Percentiles rank a stretch among this genome's conserved stretches.
Evolutionary conservation across 805 yeast species (phyloP).

Genomic region (Wickerhamomyces chambardii): DNA sequence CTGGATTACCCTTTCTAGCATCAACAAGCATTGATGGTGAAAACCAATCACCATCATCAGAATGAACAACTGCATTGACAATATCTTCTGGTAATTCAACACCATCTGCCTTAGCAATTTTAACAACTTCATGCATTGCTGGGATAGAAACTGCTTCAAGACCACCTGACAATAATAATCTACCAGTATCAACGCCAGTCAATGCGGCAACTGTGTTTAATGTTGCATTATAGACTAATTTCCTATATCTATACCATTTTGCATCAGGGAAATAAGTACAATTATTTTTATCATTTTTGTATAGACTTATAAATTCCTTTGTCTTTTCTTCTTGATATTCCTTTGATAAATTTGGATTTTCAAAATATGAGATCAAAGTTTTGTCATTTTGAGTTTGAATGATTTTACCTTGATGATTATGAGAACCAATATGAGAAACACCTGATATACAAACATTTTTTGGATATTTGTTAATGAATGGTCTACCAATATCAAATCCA

Average conservation of each 20-base stretch:
- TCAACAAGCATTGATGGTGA: slow-evolving; percentile 69
- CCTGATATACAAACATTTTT: slow-evolving; percentile 47
- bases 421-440: slow-evolving; percentile 53
- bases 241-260: slow-evolving; percentile 46
- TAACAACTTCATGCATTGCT: slow-evolving; percentile 54
- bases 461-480: slow-evolving; percentile 40
- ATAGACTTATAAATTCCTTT: slow-evolving; percentile 27
- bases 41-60: slow-evolving; percentile 42
- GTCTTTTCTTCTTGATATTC: slow-evolving; percentile 26
- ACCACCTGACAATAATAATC: slow-evolving; percentile 32
- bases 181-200: slow-evolving; percentile 45
- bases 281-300: slow-evolving; percentile 30
- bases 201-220: slow-evolving; percentile 53
- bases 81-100: slow-evolving; percentile 35
- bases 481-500: slow-evolving; percentile 57
- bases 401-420: slow-evolving; percentile 39
- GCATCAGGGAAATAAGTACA: slow-evolving; percentile 32
- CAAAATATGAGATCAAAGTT: neutral
- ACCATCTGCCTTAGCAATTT: slow-evolving; percentile 63
- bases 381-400: slow-evolving; percentile 40
- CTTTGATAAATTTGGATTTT: slow-evolving; percentile 21
- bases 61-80: slow-evolving; percentile 38
- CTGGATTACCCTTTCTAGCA: slow-evolving; percentile 45
- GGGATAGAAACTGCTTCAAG: slow-evolving; percentile 30
- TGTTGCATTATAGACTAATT: slow-evolving; percentile 58